These are phyloP conservation scores for Coffea humblotiana DNA, from an alignment of 305 asterid genomes.

Conservation along the genomic window DNA sequence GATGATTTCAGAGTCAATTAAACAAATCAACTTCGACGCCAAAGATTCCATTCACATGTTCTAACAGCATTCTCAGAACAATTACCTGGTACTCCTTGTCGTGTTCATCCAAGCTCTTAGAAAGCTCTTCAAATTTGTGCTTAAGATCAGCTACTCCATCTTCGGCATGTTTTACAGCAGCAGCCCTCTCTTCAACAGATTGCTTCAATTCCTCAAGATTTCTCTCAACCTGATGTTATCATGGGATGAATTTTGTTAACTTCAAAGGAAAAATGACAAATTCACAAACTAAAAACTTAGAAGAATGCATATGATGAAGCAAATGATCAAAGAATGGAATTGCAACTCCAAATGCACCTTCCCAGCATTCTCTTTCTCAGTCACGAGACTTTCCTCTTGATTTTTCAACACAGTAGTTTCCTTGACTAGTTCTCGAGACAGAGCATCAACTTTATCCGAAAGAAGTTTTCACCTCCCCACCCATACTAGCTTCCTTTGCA, in stretches of 20 bases:
- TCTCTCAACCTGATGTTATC: slow-evolving; percentile 54
- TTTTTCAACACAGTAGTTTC: slow-evolving; percentile 72
- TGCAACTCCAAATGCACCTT: slow-evolving; percentile 45
- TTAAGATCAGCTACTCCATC: slow-evolving; percentile 79
- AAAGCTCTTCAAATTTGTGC: slow-evolving; percentile 63
- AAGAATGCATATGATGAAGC: neutral
- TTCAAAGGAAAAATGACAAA: slow-evolving; percentile 15
- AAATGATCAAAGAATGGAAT: neutral
- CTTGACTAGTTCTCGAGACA: slow-evolving; percentile 73
- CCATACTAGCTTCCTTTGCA: slow-evolving; percentile 80
- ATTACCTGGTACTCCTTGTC: slow-evolving; percentile 91
- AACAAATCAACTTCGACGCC: slow-evolving; percentile 11
- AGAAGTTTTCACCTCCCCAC: slow-evolving; percentile 86
- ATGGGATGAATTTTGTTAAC: slow-evolving; percentile 15
- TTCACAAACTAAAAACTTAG: slow-evolving; percentile 11
- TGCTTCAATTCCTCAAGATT: slow-evolving; percentile 72
- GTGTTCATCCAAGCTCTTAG: slow-evolving; percentile 75
- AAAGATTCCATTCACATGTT: slow-evolving; percentile 3
- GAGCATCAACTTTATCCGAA: slow-evolving; percentile 75
- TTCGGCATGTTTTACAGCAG: slow-evolving; percentile 66
- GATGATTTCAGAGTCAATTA: slow-evolving; percentile 14
- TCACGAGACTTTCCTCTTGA: slow-evolving; percentile 65
- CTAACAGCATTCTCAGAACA: slow-evolving; percentile 2
- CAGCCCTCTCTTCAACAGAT: slow-evolving; percentile 68
- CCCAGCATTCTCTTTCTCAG: slow-evolving; percentile 63